These are phyloP conservation scores for Glycyrrhiza uralensis DNA, from an alignment of 306 rosid genomes.

Conservation along the genomic window DNA sequence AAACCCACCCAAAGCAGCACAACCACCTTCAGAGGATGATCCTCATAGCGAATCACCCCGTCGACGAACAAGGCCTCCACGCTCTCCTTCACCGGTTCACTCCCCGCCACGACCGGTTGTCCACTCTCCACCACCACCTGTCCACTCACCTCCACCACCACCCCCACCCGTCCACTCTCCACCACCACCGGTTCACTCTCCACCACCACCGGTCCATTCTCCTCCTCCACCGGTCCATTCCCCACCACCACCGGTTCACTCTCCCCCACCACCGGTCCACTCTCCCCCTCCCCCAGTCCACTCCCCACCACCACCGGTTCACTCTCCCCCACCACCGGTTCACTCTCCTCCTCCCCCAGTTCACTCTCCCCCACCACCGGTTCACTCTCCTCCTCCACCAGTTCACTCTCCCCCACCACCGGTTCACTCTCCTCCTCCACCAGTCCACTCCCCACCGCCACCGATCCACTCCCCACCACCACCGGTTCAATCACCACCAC, in stretches of 20 bases:
- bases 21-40: not conserved
- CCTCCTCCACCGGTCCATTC: constrained; percentile 9
- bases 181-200: not conserved
- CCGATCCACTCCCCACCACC: not conserved
- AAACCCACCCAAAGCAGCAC: not conserved
- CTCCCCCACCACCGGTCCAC: not conserved
- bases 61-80: not conserved
- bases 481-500: constrained; percentile 5
- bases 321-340: constrained; percentile 19
- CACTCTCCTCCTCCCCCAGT: constrained; percentile 1
- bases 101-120: not conserved
- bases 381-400: not conserved
- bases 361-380: constrained; percentile 28
- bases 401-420: constrained; percentile 16
- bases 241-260: not conserved
- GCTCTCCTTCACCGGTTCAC: not conserved
- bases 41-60: not conserved
- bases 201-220: not conserved
- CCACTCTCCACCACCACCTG: not conserved
- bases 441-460: not conserved
- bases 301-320: constrained; percentile 3
- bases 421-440: constrained; percentile 10
- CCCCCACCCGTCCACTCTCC: not conserved
- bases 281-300: not conserved
- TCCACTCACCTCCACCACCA: not conserved